These are phyloP conservation scores for Dicorynia guianensis DNA, from an alignment of 306 rosid genomes.

Conservation along the genomic window DNA sequence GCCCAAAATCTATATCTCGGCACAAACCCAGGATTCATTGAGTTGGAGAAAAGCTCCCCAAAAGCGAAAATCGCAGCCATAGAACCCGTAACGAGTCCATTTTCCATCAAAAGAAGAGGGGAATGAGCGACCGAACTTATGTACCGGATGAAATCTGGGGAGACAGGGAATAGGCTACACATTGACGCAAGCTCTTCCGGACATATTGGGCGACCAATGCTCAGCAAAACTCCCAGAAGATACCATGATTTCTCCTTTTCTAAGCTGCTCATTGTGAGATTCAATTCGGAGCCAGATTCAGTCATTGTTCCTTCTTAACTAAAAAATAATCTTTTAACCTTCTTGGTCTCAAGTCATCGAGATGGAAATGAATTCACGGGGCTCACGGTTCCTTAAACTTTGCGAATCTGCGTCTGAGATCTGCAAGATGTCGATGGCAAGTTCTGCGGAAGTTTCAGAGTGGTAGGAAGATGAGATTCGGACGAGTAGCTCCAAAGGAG, in stretches of 20 bases:
- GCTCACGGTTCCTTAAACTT: too few species aligned
- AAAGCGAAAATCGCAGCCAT: conserved; percentile 35
- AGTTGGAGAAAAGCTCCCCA: neutral
- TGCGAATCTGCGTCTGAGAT: too few species aligned
- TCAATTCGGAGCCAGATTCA: neutral
- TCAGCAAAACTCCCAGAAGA: conserved; percentile 27
- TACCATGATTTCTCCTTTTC: conserved; percentile 43
- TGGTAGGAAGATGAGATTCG: too few species aligned
- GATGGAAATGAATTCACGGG: too few species aligned
- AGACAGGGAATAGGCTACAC: conserved; percentile 49
- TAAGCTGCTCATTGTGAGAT: neutral
- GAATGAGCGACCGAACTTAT: conserved; percentile 50
- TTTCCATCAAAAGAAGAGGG: conserved; percentile 43
- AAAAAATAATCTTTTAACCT: too few species aligned
- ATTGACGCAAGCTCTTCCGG: conserved; percentile 48
- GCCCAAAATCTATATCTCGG: neutral
- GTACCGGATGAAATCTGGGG: conserved; percentile 44
- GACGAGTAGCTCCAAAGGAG: too few species aligned
- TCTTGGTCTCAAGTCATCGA: too few species aligned
- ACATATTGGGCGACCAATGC: conserved; percentile 45
- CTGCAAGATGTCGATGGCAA: too few species aligned
- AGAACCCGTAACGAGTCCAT: conserved; percentile 51
- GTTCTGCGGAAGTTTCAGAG: too few species aligned
- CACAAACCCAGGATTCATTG: neutral
- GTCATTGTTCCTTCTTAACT: neutral